Evolutionary conservation across 2,329 filamentous ascomycete genomes (phyloP), one percentile per base, ranked within the genome.

Genomic region (Aquanectria penicillioides): DNA sequence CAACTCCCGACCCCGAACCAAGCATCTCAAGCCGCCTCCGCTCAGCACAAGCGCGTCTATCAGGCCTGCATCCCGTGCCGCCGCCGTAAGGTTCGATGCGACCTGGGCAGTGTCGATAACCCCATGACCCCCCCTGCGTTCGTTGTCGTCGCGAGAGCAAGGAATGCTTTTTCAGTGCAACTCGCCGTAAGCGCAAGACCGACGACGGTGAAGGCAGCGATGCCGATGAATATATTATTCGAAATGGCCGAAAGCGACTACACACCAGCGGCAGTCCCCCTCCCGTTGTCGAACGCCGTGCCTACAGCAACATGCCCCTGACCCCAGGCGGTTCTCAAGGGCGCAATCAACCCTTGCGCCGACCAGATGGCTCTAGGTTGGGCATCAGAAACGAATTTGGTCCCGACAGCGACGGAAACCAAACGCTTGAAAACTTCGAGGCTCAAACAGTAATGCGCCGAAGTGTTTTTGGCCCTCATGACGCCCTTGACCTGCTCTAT

Each of bases 151-250:
- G 95, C 67, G 95, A 99, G 81, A 93, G 90, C 80, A 98, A 98
- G 76, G 90, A 97, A 71, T 99, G 95, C 81, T 97, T 90, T 83
- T 99, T 99, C 81, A 97, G 93, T 62, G 92, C 93, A 17, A 98
- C 94, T 26, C 86, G 95, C 47, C 89, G 95, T 73, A 98, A 98
- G 87, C 88, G 93, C 73, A 96, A 95, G 83, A 84, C 84, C 43
- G 86, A 83, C 66, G 81, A 91, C 66, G 86, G 79, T 69, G 69
- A 80, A 29, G 82, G 79, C 50, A 77, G 77, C 55, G 79, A 81
- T 56, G 80, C 80, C 56, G 85, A 87, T 67, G 89, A 92, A 63
- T 92, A 92, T 73, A 86, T 90, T 57, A 73, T 90, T 26, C 86
- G 90, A 67, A 92, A 92, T 75, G 90, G 89, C 38, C 84, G 91